A percentile compares a stretch with the other conserved stretches of the same genome.
phyloP scores from a whole-genome alignment of 2,329 filamentous ascomycete species.

The Paraconiothyrium brasiliense region DNA sequence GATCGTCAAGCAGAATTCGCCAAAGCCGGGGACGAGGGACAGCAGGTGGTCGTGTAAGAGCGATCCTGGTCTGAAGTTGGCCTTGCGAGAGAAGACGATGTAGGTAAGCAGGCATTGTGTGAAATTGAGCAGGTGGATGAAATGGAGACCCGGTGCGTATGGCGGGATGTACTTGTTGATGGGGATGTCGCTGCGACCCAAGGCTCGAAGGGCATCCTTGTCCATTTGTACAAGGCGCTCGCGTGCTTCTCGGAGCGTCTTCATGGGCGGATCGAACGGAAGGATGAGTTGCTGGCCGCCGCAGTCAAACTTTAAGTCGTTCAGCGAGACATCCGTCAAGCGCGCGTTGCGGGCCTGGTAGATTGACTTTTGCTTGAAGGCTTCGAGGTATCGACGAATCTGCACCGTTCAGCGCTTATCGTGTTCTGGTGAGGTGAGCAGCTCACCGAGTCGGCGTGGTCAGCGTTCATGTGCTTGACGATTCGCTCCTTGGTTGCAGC shows the following conservation, averaged over 20 bases:
- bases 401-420: conserved; percentile 28
- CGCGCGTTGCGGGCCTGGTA: conserved; percentile 65
- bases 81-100: conserved; percentile 36
- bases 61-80: conserved; percentile 47
- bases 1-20: conserved; percentile 65
- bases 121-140: conserved; percentile 63
- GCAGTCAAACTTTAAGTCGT: conserved; percentile 68
- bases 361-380: conserved; percentile 70
- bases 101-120: conserved; percentile 50
- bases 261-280: conserved; percentile 75
- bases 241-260: conserved; percentile 72
- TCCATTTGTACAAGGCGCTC: conserved; percentile 78
- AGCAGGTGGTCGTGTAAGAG: conserved; percentile 56
- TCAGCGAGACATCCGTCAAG: conserved; percentile 72
- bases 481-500: conserved; percentile 67
- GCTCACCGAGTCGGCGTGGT: conserved; percentile 74
- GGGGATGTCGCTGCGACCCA: conserved; percentile 68
- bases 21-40: conserved; percentile 62
- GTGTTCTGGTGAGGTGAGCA: conserved; percentile 16
- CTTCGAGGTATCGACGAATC: conserved; percentile 78
- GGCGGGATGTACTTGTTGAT: conserved; percentile 64
- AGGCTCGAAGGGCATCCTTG: conserved; percentile 63
- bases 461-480: conserved; percentile 85
- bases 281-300: conserved; percentile 62
- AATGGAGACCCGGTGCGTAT: conserved; percentile 47